Evolutionary conservation across 768 basidiomycete genomes (phyloP).

Genomic region (Trichaptum fuscoviolaceum): DNA sequence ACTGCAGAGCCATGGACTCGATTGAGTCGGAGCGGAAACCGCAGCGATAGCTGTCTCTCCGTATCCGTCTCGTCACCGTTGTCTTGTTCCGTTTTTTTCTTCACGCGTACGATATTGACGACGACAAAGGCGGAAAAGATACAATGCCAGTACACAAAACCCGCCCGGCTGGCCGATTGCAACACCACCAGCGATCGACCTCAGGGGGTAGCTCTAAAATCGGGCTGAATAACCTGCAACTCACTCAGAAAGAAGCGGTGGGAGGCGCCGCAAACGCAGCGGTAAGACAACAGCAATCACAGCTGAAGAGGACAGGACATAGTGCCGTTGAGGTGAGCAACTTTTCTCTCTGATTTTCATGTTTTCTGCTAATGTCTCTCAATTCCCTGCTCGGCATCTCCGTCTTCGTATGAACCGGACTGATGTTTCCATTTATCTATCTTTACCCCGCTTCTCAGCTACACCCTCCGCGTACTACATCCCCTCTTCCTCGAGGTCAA

Average conservation of each 20-base stretch:
- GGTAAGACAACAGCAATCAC: constrained; percentile 38
- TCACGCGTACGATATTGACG: neutral
- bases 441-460: constrained; percentile 7
- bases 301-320: constrained; percentile 42
- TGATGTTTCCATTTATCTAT: neutral
- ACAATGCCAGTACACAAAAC: constrained; percentile 30
- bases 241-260: constrained; percentile 56
- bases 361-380: neutral
- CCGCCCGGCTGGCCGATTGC: constrained; percentile 42
- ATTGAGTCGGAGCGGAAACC: neutral
- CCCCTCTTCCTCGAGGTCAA: constrained; percentile 16
- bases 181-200: constrained; percentile 62
- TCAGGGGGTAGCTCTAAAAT: constrained; percentile 52
- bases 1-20: no score
- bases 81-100: neutral
- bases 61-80: neutral
- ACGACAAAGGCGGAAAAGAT: neutral
- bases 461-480: constrained; percentile 18
- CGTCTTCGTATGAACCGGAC: neutral
- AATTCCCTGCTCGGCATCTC: constrained; percentile 20
- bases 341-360: constrained; percentile 3
- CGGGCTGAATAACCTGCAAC: constrained; percentile 49
- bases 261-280: constrained; percentile 20
- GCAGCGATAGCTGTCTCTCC: neutral
- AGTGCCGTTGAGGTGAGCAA: constrained; percentile 40